phyloP scores from a whole-genome alignment of 352 stramenopile genomes.

The Phytopythium delawarense region DNA sequence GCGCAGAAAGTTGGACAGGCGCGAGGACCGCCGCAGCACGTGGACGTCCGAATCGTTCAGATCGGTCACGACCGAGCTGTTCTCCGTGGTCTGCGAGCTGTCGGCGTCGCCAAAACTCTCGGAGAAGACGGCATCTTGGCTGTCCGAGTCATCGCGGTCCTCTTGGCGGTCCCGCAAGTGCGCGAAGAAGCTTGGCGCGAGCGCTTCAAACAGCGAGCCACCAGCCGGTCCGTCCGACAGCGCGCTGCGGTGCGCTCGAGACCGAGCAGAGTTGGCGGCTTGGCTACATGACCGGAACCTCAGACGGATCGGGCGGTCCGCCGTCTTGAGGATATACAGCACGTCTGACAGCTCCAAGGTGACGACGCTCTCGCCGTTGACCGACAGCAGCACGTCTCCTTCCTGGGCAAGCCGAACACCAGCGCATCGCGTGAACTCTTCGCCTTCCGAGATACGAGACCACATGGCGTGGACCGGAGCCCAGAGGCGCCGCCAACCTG shows the following conservation, averaged over 20 bases:
- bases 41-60: constrained; percentile 45
- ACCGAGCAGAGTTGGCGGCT: constrained; percentile 11
- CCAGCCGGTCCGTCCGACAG: constrained; percentile 13
- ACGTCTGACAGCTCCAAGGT: constrained; percentile 66
- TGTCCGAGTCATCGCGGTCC: constrained; percentile 60
- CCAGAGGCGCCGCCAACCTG: constrained; percentile 20
- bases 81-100: constrained; percentile 63
- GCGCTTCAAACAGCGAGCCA: constrained; percentile 16
- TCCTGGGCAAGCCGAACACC: constrained; percentile 28
- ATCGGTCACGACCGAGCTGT: constrained; percentile 66
- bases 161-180: constrained; percentile 6
- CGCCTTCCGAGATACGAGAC: neutral
- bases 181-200: constrained; percentile 3
- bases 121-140: constrained; percentile 62
- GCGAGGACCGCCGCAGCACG: constrained; percentile 45
- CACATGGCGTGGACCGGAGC: neutral
- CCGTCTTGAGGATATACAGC: constrained; percentile 63
- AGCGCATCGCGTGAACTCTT: neutral
- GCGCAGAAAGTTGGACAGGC: constrained; percentile 55
- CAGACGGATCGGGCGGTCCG: constrained; percentile 57
- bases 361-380: constrained; percentile 65
- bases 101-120: constrained; percentile 77
- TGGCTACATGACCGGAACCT: constrained; percentile 33
- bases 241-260: constrained; percentile 7
- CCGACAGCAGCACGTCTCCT: constrained; percentile 61